Percentiles rank a stretch among this genome's conserved stretches.
Conservation (phyloP, 2,329 filamentous ascomycete species). For the Colletotrichum sp. region DNA sequence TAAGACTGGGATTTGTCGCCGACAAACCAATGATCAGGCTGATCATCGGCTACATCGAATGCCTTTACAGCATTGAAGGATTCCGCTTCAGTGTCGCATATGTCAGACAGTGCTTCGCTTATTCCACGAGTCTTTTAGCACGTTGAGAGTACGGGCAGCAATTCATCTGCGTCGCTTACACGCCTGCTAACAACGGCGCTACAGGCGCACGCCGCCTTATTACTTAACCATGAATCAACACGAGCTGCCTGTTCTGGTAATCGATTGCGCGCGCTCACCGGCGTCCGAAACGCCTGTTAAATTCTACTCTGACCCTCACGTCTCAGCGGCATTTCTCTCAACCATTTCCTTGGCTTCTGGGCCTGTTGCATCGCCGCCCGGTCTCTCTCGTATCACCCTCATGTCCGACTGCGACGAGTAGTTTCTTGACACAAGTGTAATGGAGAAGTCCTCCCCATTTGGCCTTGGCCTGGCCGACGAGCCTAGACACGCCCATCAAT, state of each 20-base stretch:
- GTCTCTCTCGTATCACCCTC: not conserved
- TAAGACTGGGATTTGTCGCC: not conserved
- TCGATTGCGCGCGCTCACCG: not conserved
- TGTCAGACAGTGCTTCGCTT: not conserved
- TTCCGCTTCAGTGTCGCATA: not conserved
- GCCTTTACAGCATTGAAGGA: not conserved
- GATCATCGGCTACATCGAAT: not conserved
- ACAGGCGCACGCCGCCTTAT: not conserved
- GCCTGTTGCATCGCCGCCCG: not conserved
- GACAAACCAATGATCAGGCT: not conserved
- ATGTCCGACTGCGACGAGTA: not conserved
- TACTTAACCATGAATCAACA: not conserved
- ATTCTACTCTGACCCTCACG: not conserved
- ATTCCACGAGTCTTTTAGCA: not conserved
- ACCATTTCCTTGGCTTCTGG: not conserved
- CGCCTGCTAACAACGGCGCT: not conserved
- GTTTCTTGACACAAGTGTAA: not conserved
- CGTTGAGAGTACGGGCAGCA: not conserved
- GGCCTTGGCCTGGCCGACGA: not conserved
- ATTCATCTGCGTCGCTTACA: not conserved
- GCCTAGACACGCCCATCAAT: not conserved
- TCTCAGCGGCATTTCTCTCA: not conserved
- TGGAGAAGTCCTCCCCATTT: not conserved
- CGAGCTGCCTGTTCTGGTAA: not conserved
- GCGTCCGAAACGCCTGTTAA: not conserved